These are phyloP conservation scores for Monilinia polystroma DNA, from an alignment of 2,329 filamentous ascomycete genomes.

Conservation along the genomic window DNA sequence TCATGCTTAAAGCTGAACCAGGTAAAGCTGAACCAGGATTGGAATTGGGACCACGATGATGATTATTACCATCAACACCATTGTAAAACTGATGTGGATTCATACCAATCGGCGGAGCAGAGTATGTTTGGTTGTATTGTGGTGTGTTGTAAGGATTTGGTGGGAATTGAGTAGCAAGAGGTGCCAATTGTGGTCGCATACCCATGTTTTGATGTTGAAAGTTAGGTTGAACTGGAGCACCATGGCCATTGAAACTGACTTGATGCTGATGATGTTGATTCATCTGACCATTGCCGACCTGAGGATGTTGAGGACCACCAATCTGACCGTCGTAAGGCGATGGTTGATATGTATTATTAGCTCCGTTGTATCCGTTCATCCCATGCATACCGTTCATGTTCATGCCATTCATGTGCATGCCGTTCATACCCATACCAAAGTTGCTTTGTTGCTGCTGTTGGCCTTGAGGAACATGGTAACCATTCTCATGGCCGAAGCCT, in stretches of 20 bases:
- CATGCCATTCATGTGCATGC: not conserved
- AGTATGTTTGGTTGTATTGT: constrained; percentile 12
- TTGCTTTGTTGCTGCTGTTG: constrained; percentile 11
- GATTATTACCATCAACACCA: not conserved
- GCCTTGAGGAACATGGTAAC: not conserved
- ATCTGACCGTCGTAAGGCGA: constrained; percentile 14
- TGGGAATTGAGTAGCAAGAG: constrained; percentile 8
- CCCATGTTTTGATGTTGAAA: constrained; percentile 16
- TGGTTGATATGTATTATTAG: constrained; percentile 2
- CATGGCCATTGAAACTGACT: constrained; percentile 1
- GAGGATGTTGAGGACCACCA: not conserved
- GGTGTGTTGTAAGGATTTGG: not conserved
- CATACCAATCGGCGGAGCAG: constrained; percentile 9
- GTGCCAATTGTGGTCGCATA: constrained; percentile 15
- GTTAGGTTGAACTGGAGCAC: not conserved
- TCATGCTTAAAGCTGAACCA: constrained; percentile 2
- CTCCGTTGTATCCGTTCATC: constrained; percentile 13
- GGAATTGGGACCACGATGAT: not conserved
- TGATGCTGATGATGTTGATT: constrained; percentile 11
- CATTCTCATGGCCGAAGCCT: not conserved
- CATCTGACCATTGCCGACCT: not conserved
- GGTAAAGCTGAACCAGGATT: constrained; percentile 6
- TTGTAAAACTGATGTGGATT: constrained; percentile 12
- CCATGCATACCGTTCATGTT: not conserved
- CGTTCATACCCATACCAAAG: not conserved